phyloP scores from a whole-genome alignment of 1,284 basidiomycete species.

The Tilletia horrida region DNA sequence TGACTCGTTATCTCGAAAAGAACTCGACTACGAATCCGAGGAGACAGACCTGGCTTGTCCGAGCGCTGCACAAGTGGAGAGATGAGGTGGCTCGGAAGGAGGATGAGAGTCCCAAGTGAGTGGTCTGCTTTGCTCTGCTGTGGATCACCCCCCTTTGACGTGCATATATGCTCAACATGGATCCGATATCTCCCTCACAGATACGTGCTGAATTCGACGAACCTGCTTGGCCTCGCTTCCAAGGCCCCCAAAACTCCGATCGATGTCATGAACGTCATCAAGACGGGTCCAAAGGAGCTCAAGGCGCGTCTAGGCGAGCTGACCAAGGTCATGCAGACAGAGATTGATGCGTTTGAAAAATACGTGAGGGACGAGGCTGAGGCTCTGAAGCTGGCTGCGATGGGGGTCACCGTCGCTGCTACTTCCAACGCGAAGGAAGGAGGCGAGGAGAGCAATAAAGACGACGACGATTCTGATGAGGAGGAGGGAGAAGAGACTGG shows the following conservation, averaged over 20 bases:
- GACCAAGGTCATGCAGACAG: slow-evolving; percentile 31
- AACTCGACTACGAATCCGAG: slow-evolving; percentile 34
- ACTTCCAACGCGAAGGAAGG: background rate
- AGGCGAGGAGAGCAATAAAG: background rate
- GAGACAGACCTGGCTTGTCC: slow-evolving; percentile 63
- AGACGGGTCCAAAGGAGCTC: slow-evolving; percentile 29
- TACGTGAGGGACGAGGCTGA: slow-evolving; percentile 8
- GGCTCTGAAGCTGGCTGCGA: background rate
- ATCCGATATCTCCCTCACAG: too few species aligned
- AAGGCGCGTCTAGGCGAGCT: slow-evolving; percentile 38
- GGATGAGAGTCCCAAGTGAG: slow-evolving; percentile 72
- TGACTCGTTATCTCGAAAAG: slow-evolving; percentile 36
- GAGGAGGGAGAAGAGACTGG: slow-evolving; percentile 12
- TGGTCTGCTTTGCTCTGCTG: slow-evolving; percentile 17
- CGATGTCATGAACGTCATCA: slow-evolving; percentile 33
- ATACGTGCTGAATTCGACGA: slow-evolving; percentile 36
- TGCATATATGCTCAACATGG: too few species aligned
- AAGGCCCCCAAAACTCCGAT: slow-evolving; percentile 36
- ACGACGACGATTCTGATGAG: background rate
- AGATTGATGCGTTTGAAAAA: slow-evolving; percentile 32
- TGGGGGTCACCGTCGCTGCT: background rate
- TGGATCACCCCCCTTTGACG: too few species aligned
- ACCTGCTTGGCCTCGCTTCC: slow-evolving; percentile 40
- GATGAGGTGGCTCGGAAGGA: slow-evolving; percentile 75
- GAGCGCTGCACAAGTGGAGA: slow-evolving; percentile 76